Conservation (phyloP, 2,329 filamentous ascomycete species). For the Conoideocrella luteorostrata region DNA sequence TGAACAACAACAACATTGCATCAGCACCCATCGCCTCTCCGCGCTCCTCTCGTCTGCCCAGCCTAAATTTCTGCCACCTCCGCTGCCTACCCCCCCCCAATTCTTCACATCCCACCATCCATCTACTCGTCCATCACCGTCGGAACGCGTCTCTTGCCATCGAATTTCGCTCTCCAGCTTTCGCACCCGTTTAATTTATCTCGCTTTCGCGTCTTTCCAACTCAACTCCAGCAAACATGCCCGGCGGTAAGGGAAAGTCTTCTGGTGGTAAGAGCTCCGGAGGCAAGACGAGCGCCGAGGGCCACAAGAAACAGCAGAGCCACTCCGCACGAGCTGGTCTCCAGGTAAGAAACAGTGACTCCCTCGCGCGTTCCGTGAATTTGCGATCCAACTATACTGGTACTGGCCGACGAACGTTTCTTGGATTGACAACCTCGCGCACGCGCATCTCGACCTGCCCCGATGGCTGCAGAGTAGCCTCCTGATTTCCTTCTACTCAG, state of each 20-base stretch:
- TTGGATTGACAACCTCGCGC: conserved; percentile 9
- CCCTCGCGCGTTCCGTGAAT: conserved; percentile 6
- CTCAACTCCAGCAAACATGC: conserved; percentile 32
- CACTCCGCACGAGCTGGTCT: conserved; percentile 92
- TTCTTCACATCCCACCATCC: conserved; percentile 7
- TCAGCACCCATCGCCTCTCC: not conserved
- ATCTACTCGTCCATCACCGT: not conserved
- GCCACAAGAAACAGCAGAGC: conserved; percentile 83
- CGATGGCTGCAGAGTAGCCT: no score
- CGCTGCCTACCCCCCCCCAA: conserved; percentile 8
- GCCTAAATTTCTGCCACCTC: conserved; percentile 17
- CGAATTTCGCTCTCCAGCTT: not conserved
- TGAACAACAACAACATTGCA: conserved; percentile 7
- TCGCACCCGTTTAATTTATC: not conserved
- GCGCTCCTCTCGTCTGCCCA: not conserved
- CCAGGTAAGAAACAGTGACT: conserved; percentile 58
- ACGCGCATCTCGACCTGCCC: conserved; percentile 14
- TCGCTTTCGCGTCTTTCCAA: not conserved
- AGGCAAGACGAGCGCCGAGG: conserved; percentile 63
- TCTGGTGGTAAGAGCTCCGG: conserved; percentile 82
- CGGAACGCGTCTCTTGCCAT: conserved; percentile 6
- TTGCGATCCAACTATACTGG: conserved; percentile 1
- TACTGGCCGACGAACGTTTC: not conserved
- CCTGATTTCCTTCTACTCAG: not conserved
- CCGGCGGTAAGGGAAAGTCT: conserved; percentile 92